Percentiles rank a stretch among this genome's conserved stretches.
Evolutionary conservation across 208 protist genomes (phyloP).

Genomic region (Trypanosoma cruzi): DNA sequence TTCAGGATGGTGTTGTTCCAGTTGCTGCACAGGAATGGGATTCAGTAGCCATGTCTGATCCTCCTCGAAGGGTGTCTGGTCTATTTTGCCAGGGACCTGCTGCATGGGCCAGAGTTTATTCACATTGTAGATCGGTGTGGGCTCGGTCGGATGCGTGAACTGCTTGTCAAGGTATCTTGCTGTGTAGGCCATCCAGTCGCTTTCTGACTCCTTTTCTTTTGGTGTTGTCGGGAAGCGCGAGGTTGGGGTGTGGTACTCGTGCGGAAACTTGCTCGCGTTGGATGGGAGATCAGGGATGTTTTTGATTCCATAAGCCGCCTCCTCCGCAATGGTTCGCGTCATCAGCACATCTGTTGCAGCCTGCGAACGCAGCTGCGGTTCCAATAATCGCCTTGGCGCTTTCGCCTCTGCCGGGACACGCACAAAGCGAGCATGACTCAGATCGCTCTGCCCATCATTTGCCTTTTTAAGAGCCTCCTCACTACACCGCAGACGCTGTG

Average conservation of each 20-base stretch:
- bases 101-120: slow-evolving; percentile 91
- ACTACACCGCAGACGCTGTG: slow-evolving; percentile 50
- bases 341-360: slow-evolving; percentile 66
- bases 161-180: slow-evolving; percentile 84
- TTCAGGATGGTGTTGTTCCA: slow-evolving; percentile 84
- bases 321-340: slow-evolving; percentile 60
- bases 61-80: slow-evolving; percentile 90
- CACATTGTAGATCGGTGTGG: slow-evolving; percentile 73
- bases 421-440: slow-evolving; percentile 29
- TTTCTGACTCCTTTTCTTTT: slow-evolving; percentile 29
- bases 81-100: slow-evolving; percentile 82
- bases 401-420: slow-evolving; percentile 49
- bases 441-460: slow-evolving; percentile 40
- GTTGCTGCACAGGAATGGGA: slow-evolving; percentile 85
- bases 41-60: slow-evolving; percentile 91
- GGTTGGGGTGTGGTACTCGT: slow-evolving; percentile 86
- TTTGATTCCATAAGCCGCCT: slow-evolving; percentile 31
- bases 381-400: slow-evolving; percentile 50
- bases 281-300: slow-evolving; percentile 54
- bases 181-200: slow-evolving; percentile 89
- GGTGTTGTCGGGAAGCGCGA: slow-evolving; percentile 80
- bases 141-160: slow-evolving; percentile 56
- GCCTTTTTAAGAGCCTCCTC: slow-evolving; percentile 43
- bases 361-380: slow-evolving; percentile 76
- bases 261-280: slow-evolving; percentile 77